Conservation (phyloP, 2,329 filamentous ascomycete species). For the Aspergillus awamori region DNA sequence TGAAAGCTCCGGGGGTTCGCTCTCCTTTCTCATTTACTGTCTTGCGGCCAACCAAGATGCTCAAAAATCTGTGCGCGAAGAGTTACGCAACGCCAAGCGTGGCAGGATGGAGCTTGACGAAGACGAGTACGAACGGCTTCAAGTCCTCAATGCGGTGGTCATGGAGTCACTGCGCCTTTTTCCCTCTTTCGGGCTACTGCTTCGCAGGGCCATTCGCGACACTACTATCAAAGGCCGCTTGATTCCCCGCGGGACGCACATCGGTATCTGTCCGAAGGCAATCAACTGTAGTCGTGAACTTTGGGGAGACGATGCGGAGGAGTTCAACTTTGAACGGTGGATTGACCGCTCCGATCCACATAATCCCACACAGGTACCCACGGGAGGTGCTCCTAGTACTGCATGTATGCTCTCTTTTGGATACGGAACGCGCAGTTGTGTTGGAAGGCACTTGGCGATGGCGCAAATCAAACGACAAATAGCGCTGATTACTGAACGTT, state of each 20-base stretch:
- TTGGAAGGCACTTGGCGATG: neutral
- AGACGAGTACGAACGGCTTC: constrained; percentile 60
- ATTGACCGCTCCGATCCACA: constrained; percentile 60
- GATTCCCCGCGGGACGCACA: constrained; percentile 68
- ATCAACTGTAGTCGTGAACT: constrained; percentile 67
- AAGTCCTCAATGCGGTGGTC: constrained; percentile 75
- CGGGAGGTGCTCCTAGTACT: neutral
- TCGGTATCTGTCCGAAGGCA: constrained; percentile 66
- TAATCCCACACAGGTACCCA: neutral
- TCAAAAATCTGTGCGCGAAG: neutral
- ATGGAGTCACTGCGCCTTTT: constrained; percentile 72
- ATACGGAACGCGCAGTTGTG: constrained; percentile 4
- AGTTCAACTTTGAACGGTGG: constrained; percentile 78
- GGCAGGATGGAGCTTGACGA: neutral
- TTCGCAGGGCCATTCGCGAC: constrained; percentile 66
- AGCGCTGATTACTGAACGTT: constrained; percentile 2
- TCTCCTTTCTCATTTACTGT: constrained; percentile 2
- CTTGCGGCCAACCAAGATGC: neutral
- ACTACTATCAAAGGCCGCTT: constrained; percentile 64
- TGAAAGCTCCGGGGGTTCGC: constrained; percentile 2
- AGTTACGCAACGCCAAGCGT: neutral
- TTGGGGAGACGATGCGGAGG: constrained; percentile 72
- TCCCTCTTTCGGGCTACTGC: constrained; percentile 68
- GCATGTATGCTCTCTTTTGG: constrained; percentile 4
- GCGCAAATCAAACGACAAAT: constrained; percentile 1